These are phyloP conservation scores for Arachnopeziza araneosa DNA, from an alignment of 2,329 filamentous ascomycete genomes.

Conservation along the genomic window DNA sequence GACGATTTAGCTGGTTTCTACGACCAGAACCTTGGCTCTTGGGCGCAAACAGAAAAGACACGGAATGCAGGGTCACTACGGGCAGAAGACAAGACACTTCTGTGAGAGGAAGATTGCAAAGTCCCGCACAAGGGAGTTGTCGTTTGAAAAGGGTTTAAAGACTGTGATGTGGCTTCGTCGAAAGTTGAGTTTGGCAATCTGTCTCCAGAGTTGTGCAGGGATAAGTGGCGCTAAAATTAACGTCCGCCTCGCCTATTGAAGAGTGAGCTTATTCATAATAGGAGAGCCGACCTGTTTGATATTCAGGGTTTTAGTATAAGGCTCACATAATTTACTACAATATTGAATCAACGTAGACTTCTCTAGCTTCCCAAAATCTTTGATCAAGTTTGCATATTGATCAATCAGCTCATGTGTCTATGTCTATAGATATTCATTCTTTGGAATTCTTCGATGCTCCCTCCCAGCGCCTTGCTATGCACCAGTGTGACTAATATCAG, in stretches of 20 bases:
- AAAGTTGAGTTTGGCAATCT: not conserved
- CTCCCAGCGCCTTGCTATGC: not conserved
- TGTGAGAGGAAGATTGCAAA: not conserved
- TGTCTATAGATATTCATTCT: not conserved
- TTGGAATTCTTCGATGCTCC: not conserved
- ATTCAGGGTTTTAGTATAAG: too few species aligned
- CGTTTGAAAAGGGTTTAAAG: not conserved
- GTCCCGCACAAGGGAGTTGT: not conserved
- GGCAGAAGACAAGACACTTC: not conserved
- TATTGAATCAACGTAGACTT: too few species aligned
- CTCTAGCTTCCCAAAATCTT: too few species aligned
- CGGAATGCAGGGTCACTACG: not conserved
- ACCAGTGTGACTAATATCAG: not conserved
- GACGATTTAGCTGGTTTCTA: slow-evolving; percentile 19
- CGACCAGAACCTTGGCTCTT: slow-evolving; percentile 18
- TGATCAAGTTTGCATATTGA: not conserved
- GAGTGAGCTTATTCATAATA: too few species aligned
- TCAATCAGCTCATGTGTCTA: not conserved
- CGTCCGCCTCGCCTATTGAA: not conserved
- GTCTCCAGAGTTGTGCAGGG: not conserved
- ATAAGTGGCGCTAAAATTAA: not conserved
- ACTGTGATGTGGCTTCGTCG: not conserved
- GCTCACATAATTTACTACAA: too few species aligned
- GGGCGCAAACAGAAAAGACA: slow-evolving; percentile 15
- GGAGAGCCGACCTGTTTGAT: too few species aligned